Evolutionary conservation across 495 filamentous ascomycete genomes (phyloP), one percentile per base, ranked within the genome.

Genomic region (Aspergillus carlsbadensis): DNA sequence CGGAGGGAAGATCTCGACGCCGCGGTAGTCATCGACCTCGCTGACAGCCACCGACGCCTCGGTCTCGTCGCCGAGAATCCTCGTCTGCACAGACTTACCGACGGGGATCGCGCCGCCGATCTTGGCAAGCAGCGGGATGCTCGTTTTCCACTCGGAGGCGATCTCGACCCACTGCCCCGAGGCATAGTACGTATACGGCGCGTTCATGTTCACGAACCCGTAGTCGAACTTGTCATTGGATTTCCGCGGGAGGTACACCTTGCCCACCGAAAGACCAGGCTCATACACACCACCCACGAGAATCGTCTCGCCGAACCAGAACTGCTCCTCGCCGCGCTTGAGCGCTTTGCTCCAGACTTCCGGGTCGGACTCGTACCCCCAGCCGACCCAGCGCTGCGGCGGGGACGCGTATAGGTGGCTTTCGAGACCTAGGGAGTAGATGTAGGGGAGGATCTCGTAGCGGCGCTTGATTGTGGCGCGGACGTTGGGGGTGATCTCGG

Each of bases 281-380:
- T 85, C 75, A 64, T 86, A 87, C 6, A 89, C 84, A 15, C 86
- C 84, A 5, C 82, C 82, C 20, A 89, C 75, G 4, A 89, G 73
- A 6, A 89, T 67, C n/a, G 76, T 75, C 60, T 87, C 82, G 11
- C 86, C 85, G 53, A 89, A 80, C 86, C 86, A 89, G 71, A 84
- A 89, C 60, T 89, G 84, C 24, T 80, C 78, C 35, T 88, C 86
- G 13, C 84, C 84, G 3, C 73, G 70, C 54, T 75, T 77, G 48
- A 83, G 70, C 5, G 77, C 46, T 52, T 77, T 74, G 5, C 65
- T 80, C 86, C 86, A 88, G 2, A 88, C 81, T 54, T 78, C 79
- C 0, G 81, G 73, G 56, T 89, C 86, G 13, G 65, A 68, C 65
- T 87, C 85, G 60, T 84, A 87, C 21, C 85, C 84, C 83, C 84